Base-by-base conservation (phyloP, 192 early-diverging fungal species). In the Coemansia sp. region DNA sequence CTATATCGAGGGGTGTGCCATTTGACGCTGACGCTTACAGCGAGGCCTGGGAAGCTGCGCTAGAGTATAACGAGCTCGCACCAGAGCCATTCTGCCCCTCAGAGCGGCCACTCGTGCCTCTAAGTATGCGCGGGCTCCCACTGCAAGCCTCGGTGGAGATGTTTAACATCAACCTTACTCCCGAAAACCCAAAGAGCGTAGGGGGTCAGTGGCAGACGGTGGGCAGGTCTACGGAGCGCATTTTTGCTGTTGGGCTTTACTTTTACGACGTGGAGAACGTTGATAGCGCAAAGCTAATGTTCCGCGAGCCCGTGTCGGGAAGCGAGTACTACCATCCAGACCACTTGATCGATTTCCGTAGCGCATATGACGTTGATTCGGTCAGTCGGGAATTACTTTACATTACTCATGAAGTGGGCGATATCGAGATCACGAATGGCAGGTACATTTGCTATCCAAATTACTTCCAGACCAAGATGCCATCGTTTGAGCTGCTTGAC, bases 381-480 rank as follows among this genome's bases (percentile, higher is more conserved):
- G 26, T n/a, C 53, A 34, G 16, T 33, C 16, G 25, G 53, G 0
- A 33, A 14, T 18, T 8, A 13, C 42, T 11, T 9, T 36, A 3
- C 21, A 70, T 5, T 38, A 26, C 25, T 2, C 88, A 91, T 42
- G 21, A 61, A 6, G 63, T 74, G 69, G 88, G 70, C 4, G 52
- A 62, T 3, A 64, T 86, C n/a, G 75, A 80, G 26, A 79, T 81
- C 18, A 59, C 48, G 37, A 62, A 83, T 55, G 87, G 87, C 14
- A 86, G 88, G 5, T 85, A 83, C 65, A 67, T 92, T 28, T 87
- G 82, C 26, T 93, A 90, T 69, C 88, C 89, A 3, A 93, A 93
- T 71, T 61, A 70, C 13, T 85, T 83, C 55, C 90, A 90, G 75
- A 90, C 92, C 72, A 61, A 76, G 28, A 84, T 90, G 1, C 75